phyloP scores from a whole-genome alignment of 2,329 filamentous ascomycete genomes.

The Cercospora sp. region DNA sequence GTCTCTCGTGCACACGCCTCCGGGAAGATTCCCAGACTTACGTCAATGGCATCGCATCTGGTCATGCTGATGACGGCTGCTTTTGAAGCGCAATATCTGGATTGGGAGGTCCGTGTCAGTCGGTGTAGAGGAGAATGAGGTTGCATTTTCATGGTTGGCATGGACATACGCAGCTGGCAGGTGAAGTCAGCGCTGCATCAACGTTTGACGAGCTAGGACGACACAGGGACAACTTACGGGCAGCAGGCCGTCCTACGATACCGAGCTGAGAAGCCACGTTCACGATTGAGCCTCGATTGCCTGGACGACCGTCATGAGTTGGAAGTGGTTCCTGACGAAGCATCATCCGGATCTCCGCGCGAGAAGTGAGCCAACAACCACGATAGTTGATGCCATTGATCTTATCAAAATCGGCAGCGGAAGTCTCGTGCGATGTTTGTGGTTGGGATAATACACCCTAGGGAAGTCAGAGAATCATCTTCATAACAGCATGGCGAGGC shows the following conservation, averaged over 20 bases:
- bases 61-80: constrained; percentile 51
- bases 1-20: neutral
- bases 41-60: constrained; percentile 51
- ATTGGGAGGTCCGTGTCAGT: neutral
- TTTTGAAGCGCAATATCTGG: constrained; percentile 48
- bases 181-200: constrained; percentile 4
- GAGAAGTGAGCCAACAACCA: constrained; percentile 49
- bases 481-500: neutral
- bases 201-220: neutral
- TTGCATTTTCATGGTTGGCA: constrained; percentile 30
- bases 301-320: constrained; percentile 48
- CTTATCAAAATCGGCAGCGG: constrained; percentile 44
- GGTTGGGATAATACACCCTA: constrained; percentile 44
- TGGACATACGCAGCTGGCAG: neutral
- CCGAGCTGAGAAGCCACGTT: constrained; percentile 50
- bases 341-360: constrained; percentile 49
- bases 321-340: constrained; percentile 45
- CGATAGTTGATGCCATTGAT: constrained; percentile 49
- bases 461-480: neutral
- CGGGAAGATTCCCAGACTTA: constrained; percentile 27
- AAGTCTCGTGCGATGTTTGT: constrained; percentile 41
- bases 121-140: constrained; percentile 31
- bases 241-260: constrained; percentile 45
- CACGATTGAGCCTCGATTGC: constrained; percentile 46
- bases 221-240: constrained; percentile 39